Evolutionary conservation across 1,284 basidiomycete species (phyloP), one percentile per base, ranked within the genome.

Genomic region (Ceratobasidium sp.): DNA sequence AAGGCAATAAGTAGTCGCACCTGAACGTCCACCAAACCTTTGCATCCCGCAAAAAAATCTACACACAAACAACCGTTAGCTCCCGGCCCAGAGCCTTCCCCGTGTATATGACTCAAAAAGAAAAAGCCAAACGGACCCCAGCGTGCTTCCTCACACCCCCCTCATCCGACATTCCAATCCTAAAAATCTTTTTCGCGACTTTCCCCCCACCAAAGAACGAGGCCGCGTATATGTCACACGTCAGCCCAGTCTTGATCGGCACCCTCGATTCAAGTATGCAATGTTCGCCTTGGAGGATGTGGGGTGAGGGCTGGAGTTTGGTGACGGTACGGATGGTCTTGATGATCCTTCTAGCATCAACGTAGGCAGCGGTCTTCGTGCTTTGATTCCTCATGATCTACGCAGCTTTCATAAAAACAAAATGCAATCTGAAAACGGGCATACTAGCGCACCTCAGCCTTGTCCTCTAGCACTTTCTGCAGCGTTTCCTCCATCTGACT

Each of bases 141-240:
- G 64, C 64, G 30, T 69, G 55, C 14, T 52, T 50, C 41, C 43
- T 35, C 28, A 61, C 47, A 43, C 41, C n/a, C 18, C 61, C 57
- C 28, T 61, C 35, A 9, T 71, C 69, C n/a, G 46, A 61, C 35
- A 61, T 52, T 44, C 69, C 69, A 21, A 71, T 59, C 46, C 69
- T 71, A 32, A 61, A 71, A 44, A 71, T 57, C 14, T 71, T 71
- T 14, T 71, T 71, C 14, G 69, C 69, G 1, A 71, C 69, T n/a
- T 71, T 59, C n/a, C 61, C 69, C 18, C 47, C 58, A 6, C 55
- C 35, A n/a, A 71, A 59, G 13, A 71, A 71, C 16, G 46, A 50
- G 16, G 69, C 69, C 2, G 35, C 13, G 47, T 61, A 71, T 6
- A 71, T 41, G 30, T 70, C 55, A 16, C 69, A 71, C 0, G 69